phyloP scores from a whole-genome alignment of 371 early-diverging fungal species.

The Agmasoma carcini region DNA sequence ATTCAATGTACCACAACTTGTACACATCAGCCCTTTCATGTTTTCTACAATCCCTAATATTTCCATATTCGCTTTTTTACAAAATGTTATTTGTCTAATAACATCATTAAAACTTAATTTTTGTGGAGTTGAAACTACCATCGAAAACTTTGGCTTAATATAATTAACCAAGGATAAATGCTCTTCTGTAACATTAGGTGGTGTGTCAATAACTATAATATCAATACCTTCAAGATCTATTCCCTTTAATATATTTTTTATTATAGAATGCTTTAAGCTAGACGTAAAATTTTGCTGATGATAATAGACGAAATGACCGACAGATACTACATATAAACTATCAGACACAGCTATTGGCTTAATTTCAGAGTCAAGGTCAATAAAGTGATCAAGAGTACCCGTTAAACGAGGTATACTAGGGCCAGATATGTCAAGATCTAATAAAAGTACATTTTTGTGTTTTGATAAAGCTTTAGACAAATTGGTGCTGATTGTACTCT shows the following conservation, averaged over 20 bases:
- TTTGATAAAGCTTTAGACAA: conserved; percentile 13
- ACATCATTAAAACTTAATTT: conserved; percentile 47
- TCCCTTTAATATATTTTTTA: conserved; percentile 29
- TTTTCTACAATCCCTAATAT: conserved; percentile 52
- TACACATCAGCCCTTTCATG: conserved; percentile 48
- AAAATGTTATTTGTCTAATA: conserved; percentile 48
- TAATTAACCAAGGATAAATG: conserved; percentile 48
- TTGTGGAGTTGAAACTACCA: conserved; percentile 52
- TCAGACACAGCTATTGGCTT: conserved; percentile 27
- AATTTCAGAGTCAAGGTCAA: conserved; percentile 17
- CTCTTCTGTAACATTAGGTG: conserved; percentile 53
- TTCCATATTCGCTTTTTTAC: conserved; percentile 43
- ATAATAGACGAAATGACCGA: conserved; percentile 13
- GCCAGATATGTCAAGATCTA: conserved; percentile 53
- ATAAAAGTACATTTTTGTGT: conserved; percentile 10
- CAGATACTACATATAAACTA: conserved; percentile 19
- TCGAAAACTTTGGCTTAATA: conserved; percentile 16
- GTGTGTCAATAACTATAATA: conserved; percentile 52
- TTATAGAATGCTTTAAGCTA: conserved; percentile 1
- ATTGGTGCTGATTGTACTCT: conserved; percentile 63
- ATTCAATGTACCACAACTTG: conserved; percentile 26
- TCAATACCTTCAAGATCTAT: conserved; percentile 27
- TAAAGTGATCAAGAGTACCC: conserved; percentile 20
- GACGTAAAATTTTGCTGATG: conserved; percentile 13
- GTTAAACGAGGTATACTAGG: conserved; percentile 49